Percentiles rank a stretch among this genome's conserved stretches.
These are phyloP conservation scores for Berkeleyomyces basicola DNA, from an alignment of 2,329 filamentous ascomycete genomes.

Conservation along the genomic window DNA sequence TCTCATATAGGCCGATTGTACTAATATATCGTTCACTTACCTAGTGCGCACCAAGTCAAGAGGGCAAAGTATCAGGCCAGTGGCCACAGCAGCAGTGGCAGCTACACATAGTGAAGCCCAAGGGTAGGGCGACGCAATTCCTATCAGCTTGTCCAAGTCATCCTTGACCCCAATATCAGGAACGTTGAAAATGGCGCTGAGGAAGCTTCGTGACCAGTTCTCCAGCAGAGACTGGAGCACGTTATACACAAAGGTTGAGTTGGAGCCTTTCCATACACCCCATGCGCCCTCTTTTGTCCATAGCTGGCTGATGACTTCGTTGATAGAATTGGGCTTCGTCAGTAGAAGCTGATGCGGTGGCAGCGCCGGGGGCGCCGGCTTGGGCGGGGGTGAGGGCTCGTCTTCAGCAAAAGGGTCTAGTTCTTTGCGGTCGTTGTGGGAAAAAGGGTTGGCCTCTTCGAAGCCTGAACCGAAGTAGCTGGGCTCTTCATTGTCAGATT, in stretches of 20 bases:
- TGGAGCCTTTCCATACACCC: constrained; percentile 89
- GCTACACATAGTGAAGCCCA: constrained; percentile 64
- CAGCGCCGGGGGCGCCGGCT: constrained; percentile 19
- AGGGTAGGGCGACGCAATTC: constrained; percentile 62
- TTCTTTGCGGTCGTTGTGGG: constrained; percentile 7
- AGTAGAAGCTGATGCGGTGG: constrained; percentile 50
- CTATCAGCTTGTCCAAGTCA: constrained; percentile 58
- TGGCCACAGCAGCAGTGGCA: constrained; percentile 46
- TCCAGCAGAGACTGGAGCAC: constrained; percentile 75
- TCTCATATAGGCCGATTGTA: background rate
- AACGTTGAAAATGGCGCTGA: constrained; percentile 81
- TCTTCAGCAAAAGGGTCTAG: constrained; percentile 12
- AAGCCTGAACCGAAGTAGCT: constrained; percentile 64
- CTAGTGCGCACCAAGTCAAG: constrained; percentile 76
- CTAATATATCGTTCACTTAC: constrained; percentile 25
- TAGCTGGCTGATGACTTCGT: constrained; percentile 72
- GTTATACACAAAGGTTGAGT: constrained; percentile 81
- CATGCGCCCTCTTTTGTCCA: constrained; percentile 82
- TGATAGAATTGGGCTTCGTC: constrained; percentile 60
- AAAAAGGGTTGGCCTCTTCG: constrained; percentile 28
- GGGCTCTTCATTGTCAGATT: constrained; percentile 60
- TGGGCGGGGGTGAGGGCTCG: constrained; percentile 9
- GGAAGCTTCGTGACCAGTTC: constrained; percentile 76
- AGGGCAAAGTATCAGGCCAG: constrained; percentile 68
- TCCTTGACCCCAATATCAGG: constrained; percentile 66